A percentile compares a stretch with the other conserved stretches of the same genome.
These are phyloP conservation scores for Phytopythium sindhum DNA, from an alignment of 352 stramenopile genomes.

Conservation along the genomic window DNA sequence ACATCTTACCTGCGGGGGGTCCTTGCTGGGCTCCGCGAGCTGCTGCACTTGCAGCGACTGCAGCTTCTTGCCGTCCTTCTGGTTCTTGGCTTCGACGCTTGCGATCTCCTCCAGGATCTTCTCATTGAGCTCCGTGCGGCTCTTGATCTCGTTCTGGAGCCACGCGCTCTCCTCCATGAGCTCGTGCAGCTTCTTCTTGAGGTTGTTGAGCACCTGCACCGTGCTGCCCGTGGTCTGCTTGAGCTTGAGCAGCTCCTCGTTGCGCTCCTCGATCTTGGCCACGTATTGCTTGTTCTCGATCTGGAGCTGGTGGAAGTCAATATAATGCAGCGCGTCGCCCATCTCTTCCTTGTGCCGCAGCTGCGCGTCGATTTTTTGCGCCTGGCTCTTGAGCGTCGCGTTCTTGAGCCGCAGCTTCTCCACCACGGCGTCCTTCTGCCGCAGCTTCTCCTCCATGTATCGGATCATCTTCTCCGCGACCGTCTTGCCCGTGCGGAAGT, in stretches of 20 bases:
- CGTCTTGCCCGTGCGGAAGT: constrained; percentile 92
- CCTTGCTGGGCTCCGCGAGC: constrained; percentile 61
- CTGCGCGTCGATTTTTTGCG: constrained; percentile 90
- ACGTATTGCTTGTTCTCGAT: constrained; percentile 98
- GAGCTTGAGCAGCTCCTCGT: constrained; percentile 91
- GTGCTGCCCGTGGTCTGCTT: constrained; percentile 90
- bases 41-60: constrained; percentile 65
- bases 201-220: constrained; percentile 88
- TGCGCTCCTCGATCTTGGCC: constrained; percentile 93
- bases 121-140: constrained; percentile 80
- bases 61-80: constrained; percentile 56
- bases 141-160: constrained; percentile 80
- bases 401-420: constrained; percentile 95
- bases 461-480: constrained; percentile 92
- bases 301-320: constrained; percentile 95
- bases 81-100: constrained; percentile 65
- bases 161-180: constrained; percentile 80
- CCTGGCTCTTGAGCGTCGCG: constrained; percentile 89
- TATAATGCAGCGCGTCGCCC: constrained; percentile 94
- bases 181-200: constrained; percentile 88
- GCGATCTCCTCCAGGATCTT: constrained; percentile 82
- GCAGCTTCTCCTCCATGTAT: constrained; percentile 95
- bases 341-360: constrained; percentile 94
- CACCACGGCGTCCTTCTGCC: constrained; percentile 89
- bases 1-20: constrained; percentile 71